Evolutionary conservation across 2,329 filamentous ascomycete species (phyloP), one percentile per base, ranked within the genome.

Genomic region (Fusarium sp.): DNA sequence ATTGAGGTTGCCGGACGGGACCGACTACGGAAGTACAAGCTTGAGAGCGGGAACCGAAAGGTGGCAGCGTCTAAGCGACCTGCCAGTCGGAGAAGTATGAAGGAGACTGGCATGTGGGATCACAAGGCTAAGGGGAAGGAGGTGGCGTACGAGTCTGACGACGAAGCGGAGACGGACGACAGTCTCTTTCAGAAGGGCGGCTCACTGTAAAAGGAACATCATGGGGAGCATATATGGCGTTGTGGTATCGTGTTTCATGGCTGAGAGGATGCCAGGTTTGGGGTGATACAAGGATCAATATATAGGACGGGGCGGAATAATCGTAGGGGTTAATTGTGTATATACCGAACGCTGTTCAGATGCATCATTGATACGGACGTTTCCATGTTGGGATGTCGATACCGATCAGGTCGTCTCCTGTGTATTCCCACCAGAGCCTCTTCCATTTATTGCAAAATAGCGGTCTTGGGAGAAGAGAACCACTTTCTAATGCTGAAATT

Each of bases 111-210:
- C 1, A 20, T 64, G 57, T 81, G 79, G 71, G 80, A 78, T 58
- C 80, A 78, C 13, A 87, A 86, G 77, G 84, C 84, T 2, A 90
- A 90, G 76, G 87, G 85, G 2, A 89, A 88, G 75, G 85, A 85
- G 61, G 79, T 85, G 13, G 81, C 79, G 13, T 82, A 81, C 35
- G 82, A 82, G 43, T 82, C 81, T 14, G 83, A 83, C 18, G 83
- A 83, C 20, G 82, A 82, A 43, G 81, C 71, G 14, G 81, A 82
- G 35, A 79, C 69, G 18, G 80, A 79, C 34, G 79, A 80, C 18
- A 78, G 73, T 50, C 67, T 78, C 32, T 72, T 80, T 23, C 74
- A 78, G 68, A 83, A 80, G 69, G 84, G 84, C 48, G 86, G 85
- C 72, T 88, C 87, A 23, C 79, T 86, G 66, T 88, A 74, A 73